Conservation (phyloP, 306 rosid species). For the Clitoria ternatea region DNA sequence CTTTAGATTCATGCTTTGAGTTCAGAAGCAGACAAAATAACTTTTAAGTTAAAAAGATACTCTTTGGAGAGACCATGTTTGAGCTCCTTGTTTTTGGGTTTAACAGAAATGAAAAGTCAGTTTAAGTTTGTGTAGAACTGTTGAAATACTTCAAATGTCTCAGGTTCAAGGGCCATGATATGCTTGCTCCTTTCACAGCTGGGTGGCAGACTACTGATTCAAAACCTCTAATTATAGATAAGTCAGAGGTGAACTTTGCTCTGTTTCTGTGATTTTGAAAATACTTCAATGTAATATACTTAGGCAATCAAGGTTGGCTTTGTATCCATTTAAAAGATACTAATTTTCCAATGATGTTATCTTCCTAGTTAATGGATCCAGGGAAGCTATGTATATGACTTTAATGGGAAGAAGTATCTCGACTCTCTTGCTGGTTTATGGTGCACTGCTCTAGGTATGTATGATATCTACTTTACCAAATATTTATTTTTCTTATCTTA, state of each 20-base stretch:
- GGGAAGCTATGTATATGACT: constrained; percentile 90
- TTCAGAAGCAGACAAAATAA: not conserved
- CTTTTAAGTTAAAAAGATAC: not conserved
- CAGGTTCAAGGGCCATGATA: constrained; percentile 79
- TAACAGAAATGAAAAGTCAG: not conserved
- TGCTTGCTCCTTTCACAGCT: constrained; percentile 97
- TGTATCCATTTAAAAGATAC: not conserved
- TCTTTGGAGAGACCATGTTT: not conserved
- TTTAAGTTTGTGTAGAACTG: not conserved
- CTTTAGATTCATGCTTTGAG: not conserved
- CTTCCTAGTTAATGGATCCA: constrained; percentile 34
- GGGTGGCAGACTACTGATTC: constrained; percentile 62
- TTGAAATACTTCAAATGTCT: constrained; percentile 20
- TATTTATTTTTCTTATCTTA: not conserved
- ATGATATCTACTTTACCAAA: too few species aligned
- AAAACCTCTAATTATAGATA: constrained; percentile 73
- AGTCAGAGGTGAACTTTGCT: constrained; percentile 57
- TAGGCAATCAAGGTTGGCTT: not conserved
- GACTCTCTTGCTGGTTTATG: constrained; percentile 89
- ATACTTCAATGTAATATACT: not conserved
- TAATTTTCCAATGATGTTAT: not conserved
- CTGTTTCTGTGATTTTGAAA: not conserved
- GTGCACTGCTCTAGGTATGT: too few species aligned
- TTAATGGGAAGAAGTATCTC: constrained; percentile 75
- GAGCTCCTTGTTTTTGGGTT: not conserved